A percentile compares a stretch with the other conserved stretches of the same genome.
These are phyloP conservation scores for Starmera pachycereana DNA, from an alignment of 805 yeast species.

Conservation along the genomic window DNA sequence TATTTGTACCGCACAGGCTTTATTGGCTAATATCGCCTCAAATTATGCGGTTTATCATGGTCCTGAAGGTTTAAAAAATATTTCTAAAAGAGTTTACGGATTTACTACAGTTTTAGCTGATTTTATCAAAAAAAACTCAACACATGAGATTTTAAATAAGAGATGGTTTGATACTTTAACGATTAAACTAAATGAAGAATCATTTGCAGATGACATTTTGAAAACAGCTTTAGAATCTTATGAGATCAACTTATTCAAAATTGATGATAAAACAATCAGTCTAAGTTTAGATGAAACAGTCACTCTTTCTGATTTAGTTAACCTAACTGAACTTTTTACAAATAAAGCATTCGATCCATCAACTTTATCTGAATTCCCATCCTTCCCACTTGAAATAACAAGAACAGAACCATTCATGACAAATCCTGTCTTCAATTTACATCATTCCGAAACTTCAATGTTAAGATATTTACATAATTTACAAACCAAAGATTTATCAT, in stretches of 20 bases:
- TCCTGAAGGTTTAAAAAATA: conserved; percentile 69
- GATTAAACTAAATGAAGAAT: conserved; percentile 37
- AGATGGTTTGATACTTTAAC: conserved; percentile 86
- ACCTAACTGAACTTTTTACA: conserved; percentile 53
- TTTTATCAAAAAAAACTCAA: conserved; percentile 29
- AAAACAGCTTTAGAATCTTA: conserved; percentile 44
- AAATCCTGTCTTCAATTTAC: conserved; percentile 71
- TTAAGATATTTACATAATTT: conserved; percentile 78
- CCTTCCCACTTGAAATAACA: conserved; percentile 34
- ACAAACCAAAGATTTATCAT: conserved; percentile 81
- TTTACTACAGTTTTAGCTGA: conserved; percentile 63
- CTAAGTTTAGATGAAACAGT: conserved; percentile 90
- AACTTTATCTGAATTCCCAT: conserved; percentile 30
- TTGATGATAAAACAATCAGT: conserved; percentile 49
- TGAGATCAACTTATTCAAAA: conserved; percentile 71
- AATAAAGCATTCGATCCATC: conserved; percentile 19
- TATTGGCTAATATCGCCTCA: conserved; percentile 90
- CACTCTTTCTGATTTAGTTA: conserved; percentile 45
- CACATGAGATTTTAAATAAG: conserved; percentile 43
- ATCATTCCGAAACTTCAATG: conserved; percentile 94
- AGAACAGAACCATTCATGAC: conserved; percentile 54
- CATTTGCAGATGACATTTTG: conserved; percentile 45
- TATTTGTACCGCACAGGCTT: conserved; percentile 96
- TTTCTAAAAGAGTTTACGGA: conserved; percentile 70
- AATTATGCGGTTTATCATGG: conserved; percentile 97